A percentile compares a stretch with the other conserved stretches of the same genome.
phyloP scores from a whole-genome alignment of 164 flowering plant genomes.

The Stephania japonica region DNA sequence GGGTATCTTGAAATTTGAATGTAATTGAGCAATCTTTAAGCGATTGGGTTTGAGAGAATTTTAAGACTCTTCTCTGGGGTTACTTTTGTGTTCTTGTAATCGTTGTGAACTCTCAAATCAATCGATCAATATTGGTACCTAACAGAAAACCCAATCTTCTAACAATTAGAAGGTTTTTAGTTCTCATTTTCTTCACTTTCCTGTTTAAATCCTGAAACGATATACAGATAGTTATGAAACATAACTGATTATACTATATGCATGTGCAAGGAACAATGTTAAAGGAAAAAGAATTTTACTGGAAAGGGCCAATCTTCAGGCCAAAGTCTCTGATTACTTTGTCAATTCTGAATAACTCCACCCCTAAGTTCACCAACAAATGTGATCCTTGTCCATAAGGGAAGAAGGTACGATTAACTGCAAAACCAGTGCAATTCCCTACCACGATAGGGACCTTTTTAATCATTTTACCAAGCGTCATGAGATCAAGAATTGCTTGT shows the following conservation, averaged over 20 bases:
- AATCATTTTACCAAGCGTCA: conserved; percentile 1
- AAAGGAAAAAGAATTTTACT: background rate
- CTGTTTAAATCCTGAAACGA: too few species aligned
- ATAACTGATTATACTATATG: background rate
- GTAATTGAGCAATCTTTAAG: too few species aligned
- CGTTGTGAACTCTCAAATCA: too few species aligned
- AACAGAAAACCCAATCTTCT: too few species aligned
- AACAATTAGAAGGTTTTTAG: too few species aligned
- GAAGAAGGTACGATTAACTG: conserved; percentile 6
- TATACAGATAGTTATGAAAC: too few species aligned
- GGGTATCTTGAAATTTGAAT: too few species aligned
- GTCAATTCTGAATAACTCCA: background rate
- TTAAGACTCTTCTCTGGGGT: too few species aligned
- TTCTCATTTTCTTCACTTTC: too few species aligned
- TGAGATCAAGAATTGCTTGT: conserved; percentile 9
- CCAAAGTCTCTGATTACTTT: conserved; percentile 5
- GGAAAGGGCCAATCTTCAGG: conserved; percentile 1
- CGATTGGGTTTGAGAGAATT: too few species aligned
- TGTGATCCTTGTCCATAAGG: conserved; percentile 7
- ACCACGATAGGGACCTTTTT: background rate
- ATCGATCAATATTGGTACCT: too few species aligned
- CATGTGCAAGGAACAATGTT: background rate
- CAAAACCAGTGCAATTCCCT: conserved; percentile 1
- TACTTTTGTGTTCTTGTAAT: too few species aligned
- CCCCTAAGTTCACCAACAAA: background rate